These are phyloP conservation scores for Meyerozyma smithsonii DNA, from an alignment of 1,139 yeast genomes.

Conservation along the genomic window DNA sequence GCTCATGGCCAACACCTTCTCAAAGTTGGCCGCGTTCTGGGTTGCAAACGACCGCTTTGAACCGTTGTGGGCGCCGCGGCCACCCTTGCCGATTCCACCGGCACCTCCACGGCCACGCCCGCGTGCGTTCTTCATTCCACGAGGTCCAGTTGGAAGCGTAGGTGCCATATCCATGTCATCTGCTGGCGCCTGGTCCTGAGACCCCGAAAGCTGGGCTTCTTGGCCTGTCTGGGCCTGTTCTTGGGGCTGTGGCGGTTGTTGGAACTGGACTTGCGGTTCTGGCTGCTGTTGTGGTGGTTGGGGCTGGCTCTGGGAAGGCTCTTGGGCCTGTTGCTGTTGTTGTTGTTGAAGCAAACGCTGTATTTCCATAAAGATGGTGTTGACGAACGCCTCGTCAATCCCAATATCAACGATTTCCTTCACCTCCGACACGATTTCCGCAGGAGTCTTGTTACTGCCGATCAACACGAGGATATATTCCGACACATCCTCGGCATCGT, in stretches of 20 bases:
- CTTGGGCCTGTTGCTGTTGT: slow-evolving; percentile 8
- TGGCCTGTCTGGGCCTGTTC: slow-evolving; percentile 15
- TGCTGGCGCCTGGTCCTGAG: slow-evolving; percentile 2
- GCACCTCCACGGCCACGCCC: slow-evolving; percentile 1
- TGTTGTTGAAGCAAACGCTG: slow-evolving; percentile 25
- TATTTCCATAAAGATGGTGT: slow-evolving; percentile 54
- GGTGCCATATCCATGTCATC: slow-evolving; percentile 3
- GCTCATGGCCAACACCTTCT: slow-evolving; percentile 35
- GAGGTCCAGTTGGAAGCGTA: not conserved
- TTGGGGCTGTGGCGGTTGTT: slow-evolving; percentile 13
- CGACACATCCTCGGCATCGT: slow-evolving; percentile 75
- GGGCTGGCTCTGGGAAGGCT: slow-evolving; percentile 5
- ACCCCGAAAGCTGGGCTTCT: slow-evolving; percentile 13
- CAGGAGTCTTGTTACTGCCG: slow-evolving; percentile 62
- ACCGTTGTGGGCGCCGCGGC: slow-evolving; percentile 1
- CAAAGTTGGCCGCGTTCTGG: slow-evolving; percentile 36
- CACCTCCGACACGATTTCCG: slow-evolving; percentile 63
- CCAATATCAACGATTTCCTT: slow-evolving; percentile 56
- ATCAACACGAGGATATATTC: slow-evolving; percentile 74
- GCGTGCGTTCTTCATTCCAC: not conserved
- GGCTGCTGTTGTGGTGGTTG: slow-evolving; percentile 8
- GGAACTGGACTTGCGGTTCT: slow-evolving; percentile 7
- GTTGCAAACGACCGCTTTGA: slow-evolving; percentile 27
- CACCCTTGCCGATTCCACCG: not conserved
- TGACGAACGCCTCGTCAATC: slow-evolving; percentile 46